Evolutionary conservation across 805 yeast species (phyloP).

Genomic region (Candida stauntonica): DNA sequence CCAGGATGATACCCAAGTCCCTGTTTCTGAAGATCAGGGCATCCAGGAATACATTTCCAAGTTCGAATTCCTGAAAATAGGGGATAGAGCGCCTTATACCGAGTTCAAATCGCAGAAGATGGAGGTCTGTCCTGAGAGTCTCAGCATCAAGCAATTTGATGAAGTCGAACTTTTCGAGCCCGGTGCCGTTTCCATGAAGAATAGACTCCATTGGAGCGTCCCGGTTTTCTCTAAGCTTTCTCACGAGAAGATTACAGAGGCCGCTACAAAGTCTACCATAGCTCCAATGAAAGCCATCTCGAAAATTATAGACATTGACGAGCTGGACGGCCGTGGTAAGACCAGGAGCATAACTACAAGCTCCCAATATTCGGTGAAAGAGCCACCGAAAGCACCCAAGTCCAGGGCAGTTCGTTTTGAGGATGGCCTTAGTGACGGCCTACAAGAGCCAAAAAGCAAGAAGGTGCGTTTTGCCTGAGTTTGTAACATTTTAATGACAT

Average conservation of each 20-base stretch:
- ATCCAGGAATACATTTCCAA: constrained; percentile 52
- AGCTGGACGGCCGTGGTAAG: constrained; percentile 1
- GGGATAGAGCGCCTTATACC: constrained; percentile 10
- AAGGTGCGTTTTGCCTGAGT: constrained; percentile 12
- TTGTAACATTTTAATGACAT: too few relatives aligned
- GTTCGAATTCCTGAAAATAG: constrained; percentile 41
- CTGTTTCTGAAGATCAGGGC: constrained; percentile 54
- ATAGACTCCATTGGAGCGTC: constrained; percentile 29
- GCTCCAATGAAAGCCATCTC: neutral
- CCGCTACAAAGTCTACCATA: neutral
- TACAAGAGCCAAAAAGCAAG: constrained; percentile 4
- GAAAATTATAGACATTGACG: constrained; percentile 6
- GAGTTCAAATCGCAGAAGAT: constrained; percentile 10
- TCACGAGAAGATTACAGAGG: constrained; percentile 13
- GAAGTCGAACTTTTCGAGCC: constrained; percentile 27
- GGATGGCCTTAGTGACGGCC: constrained; percentile 1
- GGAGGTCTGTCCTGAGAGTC: constrained; percentile 3
- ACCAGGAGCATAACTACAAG: too few relatives aligned
- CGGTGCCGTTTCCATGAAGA: constrained; percentile 11
- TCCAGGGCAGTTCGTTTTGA: constrained; percentile 8
- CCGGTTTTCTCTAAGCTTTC: constrained; percentile 30
- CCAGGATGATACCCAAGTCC: constrained; percentile 25
- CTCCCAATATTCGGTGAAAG: too few relatives aligned
- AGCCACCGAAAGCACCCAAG: constrained; percentile 6
- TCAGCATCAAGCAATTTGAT: constrained; percentile 17